Conservation (phyloP, 78 protist genomes). For the Pelomyxa schiedti region DNA sequence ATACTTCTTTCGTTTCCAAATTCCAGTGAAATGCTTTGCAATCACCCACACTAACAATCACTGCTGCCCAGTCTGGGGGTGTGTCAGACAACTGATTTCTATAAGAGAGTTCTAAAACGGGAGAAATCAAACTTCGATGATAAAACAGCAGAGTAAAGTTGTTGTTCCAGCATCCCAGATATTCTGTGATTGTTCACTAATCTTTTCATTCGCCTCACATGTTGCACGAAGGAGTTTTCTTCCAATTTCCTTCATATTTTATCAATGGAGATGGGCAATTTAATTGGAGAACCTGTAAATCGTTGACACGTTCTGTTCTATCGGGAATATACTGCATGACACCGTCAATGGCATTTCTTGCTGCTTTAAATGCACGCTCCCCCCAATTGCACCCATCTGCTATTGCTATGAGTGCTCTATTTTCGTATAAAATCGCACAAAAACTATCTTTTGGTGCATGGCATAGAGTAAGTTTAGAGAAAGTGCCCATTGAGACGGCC, state of each 20-base stretch:
- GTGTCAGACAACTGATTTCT: no score
- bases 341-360: neutral
- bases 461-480: no score
- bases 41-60: conserved; percentile 49
- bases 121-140: no score
- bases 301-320: no score
- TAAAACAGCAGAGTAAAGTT: conserved; percentile 42
- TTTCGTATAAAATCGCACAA: neutral
- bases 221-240: conserved; percentile 44
- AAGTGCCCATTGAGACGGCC: no score
- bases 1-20: conserved; percentile 7
- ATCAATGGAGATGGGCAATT: no score
- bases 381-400: neutral
- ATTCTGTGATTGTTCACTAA: conserved; percentile 25
- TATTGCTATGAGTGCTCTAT: neutral
- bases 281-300: no score
- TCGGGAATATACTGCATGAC: neutral
- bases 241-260: no score
- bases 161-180: conserved; percentile 67
- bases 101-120: no score
- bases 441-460: no score
- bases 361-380: neutral
- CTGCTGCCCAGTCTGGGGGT: conserved; percentile 54
- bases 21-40: conserved; percentile 49
- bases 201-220: conserved; percentile 39